Evolutionary conservation across 2,329 filamentous ascomycete species (phyloP), one percentile per base, ranked within the genome.

Genomic region (Pseudodiploospora longispora): DNA sequence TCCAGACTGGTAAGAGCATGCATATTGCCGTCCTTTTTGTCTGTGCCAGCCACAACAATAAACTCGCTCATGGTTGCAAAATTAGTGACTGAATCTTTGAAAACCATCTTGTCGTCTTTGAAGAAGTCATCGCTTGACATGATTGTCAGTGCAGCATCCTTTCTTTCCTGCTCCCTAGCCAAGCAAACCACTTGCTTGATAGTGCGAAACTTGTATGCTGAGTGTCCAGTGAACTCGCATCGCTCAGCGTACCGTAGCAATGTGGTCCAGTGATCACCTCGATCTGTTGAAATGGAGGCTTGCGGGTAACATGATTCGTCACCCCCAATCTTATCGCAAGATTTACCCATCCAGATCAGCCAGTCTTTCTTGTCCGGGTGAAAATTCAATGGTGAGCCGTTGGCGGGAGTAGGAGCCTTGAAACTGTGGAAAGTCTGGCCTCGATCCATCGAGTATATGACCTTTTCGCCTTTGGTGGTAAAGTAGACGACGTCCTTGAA

Each of bases 61-160:
- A 95, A 98, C 61, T 98, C 93, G 34, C 85, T 83, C 91, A 96
- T 97, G 5, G 85, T 94, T 2, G 89, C 91, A 64, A 95, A 97
- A 53, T 85, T 83, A 54, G 84, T 80, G 36, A 95, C 85, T 1
- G 61, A 57, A 30, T 57, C 59, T 47, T 90, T 76, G 27, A 78
- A 73, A 7, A 54, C 41, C 4, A 49, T 49, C 54, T 82, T 75
- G 50, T 80, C 74, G 42, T 82, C 75, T 9, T 70, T 67, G 57
- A 94, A 94, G 66, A 83, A 88, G 56, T 94, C 82, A 36, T 87
- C 74, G 61, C 85, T 95, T 35, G 85, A 84, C 10, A 89, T 64
- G 30, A 98, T 76, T 52, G 84, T 76, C 39, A 84, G 67, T 2
- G 80, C 75, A 33, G 82, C 83, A 33, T 75, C 70, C 29, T 73